These are phyloP conservation scores for Areca catechu DNA, from an alignment of 176 grass and related monocot species.

Conservation along the genomic window DNA sequence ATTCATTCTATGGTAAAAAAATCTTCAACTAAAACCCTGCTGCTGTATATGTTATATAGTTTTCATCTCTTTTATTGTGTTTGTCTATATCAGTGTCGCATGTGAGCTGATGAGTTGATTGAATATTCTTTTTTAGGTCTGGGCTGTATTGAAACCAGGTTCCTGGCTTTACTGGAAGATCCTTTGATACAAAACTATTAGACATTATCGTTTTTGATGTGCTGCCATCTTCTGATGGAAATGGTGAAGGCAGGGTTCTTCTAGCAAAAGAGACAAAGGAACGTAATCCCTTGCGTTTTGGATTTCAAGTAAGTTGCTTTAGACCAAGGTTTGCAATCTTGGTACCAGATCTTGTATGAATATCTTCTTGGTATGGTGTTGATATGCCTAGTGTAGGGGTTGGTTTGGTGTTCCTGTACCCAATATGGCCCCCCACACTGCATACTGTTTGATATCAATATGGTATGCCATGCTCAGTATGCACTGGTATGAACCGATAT, in stretches of 20 bases:
- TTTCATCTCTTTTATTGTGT: slow-evolving; percentile 7
- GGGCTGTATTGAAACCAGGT: slow-evolving; percentile 92
- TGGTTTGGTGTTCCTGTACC: too few species aligned
- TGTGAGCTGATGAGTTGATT: slow-evolving; percentile 25
- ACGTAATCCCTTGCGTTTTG: slow-evolving; percentile 79
- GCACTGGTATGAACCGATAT: too few species aligned
- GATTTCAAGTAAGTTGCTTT: slow-evolving; percentile 55
- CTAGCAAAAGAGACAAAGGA: slow-evolving; percentile 95
- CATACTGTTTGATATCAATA: too few species aligned
- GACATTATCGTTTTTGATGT: slow-evolving; percentile 96
- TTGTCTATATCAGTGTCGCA: slow-evolving; percentile 15
- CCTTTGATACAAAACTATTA: slow-evolving; percentile 87
- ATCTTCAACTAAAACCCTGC: too few species aligned
- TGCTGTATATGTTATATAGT: too few species aligned
- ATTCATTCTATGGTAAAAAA: too few species aligned
- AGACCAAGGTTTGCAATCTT: too few species aligned
- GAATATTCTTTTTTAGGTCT: slow-evolving; percentile 42
- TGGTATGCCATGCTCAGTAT: too few species aligned
- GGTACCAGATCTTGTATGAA: too few species aligned
- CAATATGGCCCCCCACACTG: too few species aligned
- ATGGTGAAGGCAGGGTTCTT: slow-evolving; percentile 62
- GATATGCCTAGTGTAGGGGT: too few species aligned
- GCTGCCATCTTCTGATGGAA: slow-evolving; percentile 76
- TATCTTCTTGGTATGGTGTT: too few species aligned
- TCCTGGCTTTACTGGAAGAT: slow-evolving; percentile 87